These are phyloP conservation scores for Fusarium verrucosum DNA, from an alignment of 2,329 filamentous ascomycete species.

Conservation along the genomic window DNA sequence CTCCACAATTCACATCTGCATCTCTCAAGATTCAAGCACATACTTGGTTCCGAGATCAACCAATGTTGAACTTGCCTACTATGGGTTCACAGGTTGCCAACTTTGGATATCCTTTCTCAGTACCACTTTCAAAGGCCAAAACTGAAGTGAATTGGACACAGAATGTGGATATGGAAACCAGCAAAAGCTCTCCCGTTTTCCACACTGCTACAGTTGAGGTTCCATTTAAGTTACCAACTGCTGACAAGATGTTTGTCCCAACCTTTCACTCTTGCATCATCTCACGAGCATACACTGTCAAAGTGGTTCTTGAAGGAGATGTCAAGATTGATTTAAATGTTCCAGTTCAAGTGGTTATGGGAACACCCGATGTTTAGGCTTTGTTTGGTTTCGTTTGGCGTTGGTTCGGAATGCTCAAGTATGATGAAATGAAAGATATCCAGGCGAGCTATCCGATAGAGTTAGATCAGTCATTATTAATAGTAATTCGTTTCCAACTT, in stretches of 20 bases:
- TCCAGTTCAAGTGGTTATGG: constrained; percentile 33
- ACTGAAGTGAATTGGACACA: constrained; percentile 26
- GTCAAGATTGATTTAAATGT: constrained; percentile 32
- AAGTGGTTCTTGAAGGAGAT: constrained; percentile 26
- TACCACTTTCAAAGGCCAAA: constrained; percentile 7
- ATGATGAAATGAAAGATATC: constrained; percentile 31
- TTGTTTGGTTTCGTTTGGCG: not conserved
- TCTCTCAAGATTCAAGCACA: constrained; percentile 28
- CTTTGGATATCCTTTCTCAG: constrained; percentile 27
- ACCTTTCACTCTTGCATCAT: constrained; percentile 31
- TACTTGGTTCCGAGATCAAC: constrained; percentile 38
- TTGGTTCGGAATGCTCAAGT: constrained; percentile 1
- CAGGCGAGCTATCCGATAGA: constrained; percentile 20
- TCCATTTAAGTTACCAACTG: constrained; percentile 16
- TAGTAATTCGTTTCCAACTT: constrained; percentile 13
- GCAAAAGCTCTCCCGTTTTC: constrained; percentile 23
- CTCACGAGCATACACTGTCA: constrained; percentile 23
- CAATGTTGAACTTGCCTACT: constrained; percentile 30
- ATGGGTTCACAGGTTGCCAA: constrained; percentile 16
- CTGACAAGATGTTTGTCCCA: constrained; percentile 32
- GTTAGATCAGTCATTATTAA: constrained; percentile 16
- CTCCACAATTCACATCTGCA: constrained; percentile 21
- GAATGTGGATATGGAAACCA: constrained; percentile 21
- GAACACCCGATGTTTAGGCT: constrained; percentile 5
- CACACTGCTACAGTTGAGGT: constrained; percentile 31